Evolutionary conservation across 163 green algal species (phyloP).

Genomic region (Volvox carteri): DNA sequence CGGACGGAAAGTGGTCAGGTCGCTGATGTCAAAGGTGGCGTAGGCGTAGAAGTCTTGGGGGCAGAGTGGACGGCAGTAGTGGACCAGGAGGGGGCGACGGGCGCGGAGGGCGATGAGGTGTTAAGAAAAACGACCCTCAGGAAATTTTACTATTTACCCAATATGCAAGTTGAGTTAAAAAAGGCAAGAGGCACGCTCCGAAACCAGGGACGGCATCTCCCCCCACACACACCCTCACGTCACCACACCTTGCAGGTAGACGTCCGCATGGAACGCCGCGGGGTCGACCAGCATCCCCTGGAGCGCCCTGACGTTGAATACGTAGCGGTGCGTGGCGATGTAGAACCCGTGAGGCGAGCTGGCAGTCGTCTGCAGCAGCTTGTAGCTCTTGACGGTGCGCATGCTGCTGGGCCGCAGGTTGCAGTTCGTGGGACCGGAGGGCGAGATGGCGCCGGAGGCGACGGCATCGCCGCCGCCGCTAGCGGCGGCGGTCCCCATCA

Average conservation of each 20-base stretch:
- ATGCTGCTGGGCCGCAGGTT: conserved; percentile 54
- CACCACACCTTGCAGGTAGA: conserved; percentile 53
- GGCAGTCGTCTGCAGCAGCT: conserved; percentile 36
- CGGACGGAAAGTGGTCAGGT: conserved; percentile 58
- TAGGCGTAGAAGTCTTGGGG: conserved; percentile 60
- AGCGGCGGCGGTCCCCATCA: not conserved
- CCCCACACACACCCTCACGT: not conserved
- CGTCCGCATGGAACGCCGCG: conserved; percentile 51
- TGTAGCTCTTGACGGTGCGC: conserved; percentile 58
- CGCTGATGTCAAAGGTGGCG: conserved; percentile 60
- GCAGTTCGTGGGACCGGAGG: conserved; percentile 2
- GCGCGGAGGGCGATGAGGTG: not conserved
- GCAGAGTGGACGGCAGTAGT: not conserved
- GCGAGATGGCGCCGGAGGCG: not conserved
- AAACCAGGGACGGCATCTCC: no score
- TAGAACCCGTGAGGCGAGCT: conserved; percentile 48
- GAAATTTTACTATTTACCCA: no score
- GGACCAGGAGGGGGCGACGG: not conserved
- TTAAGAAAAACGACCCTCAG: no score
- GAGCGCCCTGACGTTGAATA: conserved; percentile 52
- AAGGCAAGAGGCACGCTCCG: no score
- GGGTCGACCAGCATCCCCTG: conserved; percentile 55
- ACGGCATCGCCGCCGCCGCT: not conserved
- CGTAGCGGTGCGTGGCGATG: conserved; percentile 51
- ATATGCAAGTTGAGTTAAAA: no score